These are phyloP conservation scores for Lasiodiplodia hormozganensis DNA, from an alignment of 2,329 filamentous ascomycete species.

Conservation along the genomic window DNA sequence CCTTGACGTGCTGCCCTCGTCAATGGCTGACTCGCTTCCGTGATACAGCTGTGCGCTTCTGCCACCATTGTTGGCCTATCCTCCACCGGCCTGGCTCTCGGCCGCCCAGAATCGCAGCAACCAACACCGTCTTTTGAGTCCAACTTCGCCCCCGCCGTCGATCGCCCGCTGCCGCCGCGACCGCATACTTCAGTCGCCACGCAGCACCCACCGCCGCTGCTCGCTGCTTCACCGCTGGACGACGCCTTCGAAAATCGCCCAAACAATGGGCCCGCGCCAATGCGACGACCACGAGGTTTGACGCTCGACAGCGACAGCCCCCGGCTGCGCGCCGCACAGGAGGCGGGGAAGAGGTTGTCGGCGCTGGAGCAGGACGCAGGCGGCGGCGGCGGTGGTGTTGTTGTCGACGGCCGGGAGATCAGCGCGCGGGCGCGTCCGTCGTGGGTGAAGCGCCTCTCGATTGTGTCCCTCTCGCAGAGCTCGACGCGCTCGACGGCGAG, in stretches of 20 bases:
- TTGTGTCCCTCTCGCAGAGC: conserved; percentile 69
- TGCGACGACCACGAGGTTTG: conserved; percentile 38
- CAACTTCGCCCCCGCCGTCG: not conserved
- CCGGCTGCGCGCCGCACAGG: conserved; percentile 34
- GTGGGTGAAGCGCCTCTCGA: conserved; percentile 76
- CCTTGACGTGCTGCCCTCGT: conserved; percentile 32
- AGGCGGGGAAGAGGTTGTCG: conserved; percentile 30
- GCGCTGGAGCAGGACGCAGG: conserved; percentile 16
- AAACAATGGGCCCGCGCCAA: conserved; percentile 22
- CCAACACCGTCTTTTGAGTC: conserved; percentile 14
- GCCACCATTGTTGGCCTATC: conserved; percentile 67
- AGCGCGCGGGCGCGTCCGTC: conserved; percentile 58
- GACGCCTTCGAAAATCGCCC: conserved; percentile 16
- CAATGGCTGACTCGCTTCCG: conserved; percentile 46
- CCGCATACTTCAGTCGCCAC: conserved; percentile 19
- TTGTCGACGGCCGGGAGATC: conserved; percentile 36
- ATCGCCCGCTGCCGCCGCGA: conserved; percentile 10
- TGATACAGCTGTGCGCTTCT: conserved; percentile 66
- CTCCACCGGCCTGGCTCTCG: conserved; percentile 64
- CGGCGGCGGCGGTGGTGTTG: conserved; percentile 28
- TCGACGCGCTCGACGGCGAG: conserved; percentile 69
- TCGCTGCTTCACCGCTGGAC: conserved; percentile 15
- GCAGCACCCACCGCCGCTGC: not conserved
- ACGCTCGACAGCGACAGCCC: conserved; percentile 38
- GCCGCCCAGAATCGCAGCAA: conserved; percentile 53